These are phyloP conservation scores for Speleostelium caveatum DNA, from an alignment of 78 protist genomes.

Conservation along the genomic window DNA sequence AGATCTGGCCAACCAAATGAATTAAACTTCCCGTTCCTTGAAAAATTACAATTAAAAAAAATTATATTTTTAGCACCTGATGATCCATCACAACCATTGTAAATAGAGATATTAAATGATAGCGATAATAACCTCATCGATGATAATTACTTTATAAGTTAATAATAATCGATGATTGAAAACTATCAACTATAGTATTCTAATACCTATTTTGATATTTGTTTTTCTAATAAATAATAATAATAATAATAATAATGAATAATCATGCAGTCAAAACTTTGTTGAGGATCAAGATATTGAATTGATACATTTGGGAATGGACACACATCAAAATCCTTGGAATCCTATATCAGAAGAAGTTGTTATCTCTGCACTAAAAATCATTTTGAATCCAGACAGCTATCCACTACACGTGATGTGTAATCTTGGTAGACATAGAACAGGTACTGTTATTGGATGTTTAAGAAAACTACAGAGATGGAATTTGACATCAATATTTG, in stretches of 20 bases:
- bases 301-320: slow-evolving; percentile 84
- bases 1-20: slow-evolving; percentile 93
- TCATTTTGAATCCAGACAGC: slow-evolving; percentile 82
- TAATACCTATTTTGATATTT: not conserved
- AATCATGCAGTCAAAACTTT: slow-evolving; percentile 82
- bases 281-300: slow-evolving; percentile 89
- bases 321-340: slow-evolving; percentile 79
- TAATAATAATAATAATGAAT: not conserved
- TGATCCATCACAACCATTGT: slow-evolving; percentile 87
- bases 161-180: not conserved
- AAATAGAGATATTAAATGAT: not conserved
- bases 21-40: slow-evolving; percentile 94
- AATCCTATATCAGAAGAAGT: slow-evolving; percentile 89
- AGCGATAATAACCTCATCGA: not conserved
- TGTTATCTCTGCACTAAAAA: slow-evolving; percentile 87
- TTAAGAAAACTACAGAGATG: slow-evolving; percentile 96
- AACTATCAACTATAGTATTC: not conserved
- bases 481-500: slow-evolving; percentile 93
- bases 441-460: slow-evolving; percentile 95
- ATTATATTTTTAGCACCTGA: slow-evolving; percentile 93
- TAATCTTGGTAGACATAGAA: slow-evolving; percentile 93
- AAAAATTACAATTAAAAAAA: slow-evolving; percentile 85
- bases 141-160: not conserved
- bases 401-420: slow-evolving; percentile 95
- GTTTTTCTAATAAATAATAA: not conserved